Evolutionary conservation across 148 eudicot species (phyloP), one percentile per base, ranked within the genome.

Genomic region (Drosera capensis): DNA sequence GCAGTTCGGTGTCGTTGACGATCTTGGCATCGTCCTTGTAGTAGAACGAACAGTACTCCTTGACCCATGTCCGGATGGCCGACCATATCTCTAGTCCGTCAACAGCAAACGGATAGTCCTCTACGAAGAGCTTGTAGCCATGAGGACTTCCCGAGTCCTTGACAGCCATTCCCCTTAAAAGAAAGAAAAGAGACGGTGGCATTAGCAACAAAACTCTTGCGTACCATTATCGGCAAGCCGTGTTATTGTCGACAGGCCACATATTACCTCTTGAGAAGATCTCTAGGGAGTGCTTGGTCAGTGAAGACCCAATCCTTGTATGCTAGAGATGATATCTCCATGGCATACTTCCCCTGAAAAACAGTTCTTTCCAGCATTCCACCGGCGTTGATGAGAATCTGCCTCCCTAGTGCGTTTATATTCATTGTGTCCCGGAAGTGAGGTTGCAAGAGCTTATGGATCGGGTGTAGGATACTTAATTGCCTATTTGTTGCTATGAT

Each of bases 371-470:
- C 76, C 38, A 67, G 43, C 16, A 66, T 14, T 2, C 72, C 76
- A 19, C 66, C 72, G 20, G 51, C 76, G 56, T 62, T 71, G 37
- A 71, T 62, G 14, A 71, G 54, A 48, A 47, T 35, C 43, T 67
- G 68, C 11, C 76, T 35, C 19, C 58, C 72, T 1, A 71, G 17
- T 9, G 72, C 76, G 51, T 71, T 67, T 14, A 71, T 66, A 29
- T 57, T 54, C 76, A 71, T 61, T 13, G 71, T 71, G 43, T 61
- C 57, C 1, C 68, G 65, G 35, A 71, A 66, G 24, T 71, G 76
- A 21, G 76, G 76, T 3, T 66, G 55, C 30, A 71, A 36, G 28
- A 71, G 71, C 46, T 66, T 71, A 40, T 62, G 29, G 20, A 71
- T 54, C 12, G 76, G 76, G 28, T 71, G 76, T 20, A 71, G 45